phyloP scores from a whole-genome alignment of 306 rosid species.

The Fragaria nilgerrensis region DNA sequence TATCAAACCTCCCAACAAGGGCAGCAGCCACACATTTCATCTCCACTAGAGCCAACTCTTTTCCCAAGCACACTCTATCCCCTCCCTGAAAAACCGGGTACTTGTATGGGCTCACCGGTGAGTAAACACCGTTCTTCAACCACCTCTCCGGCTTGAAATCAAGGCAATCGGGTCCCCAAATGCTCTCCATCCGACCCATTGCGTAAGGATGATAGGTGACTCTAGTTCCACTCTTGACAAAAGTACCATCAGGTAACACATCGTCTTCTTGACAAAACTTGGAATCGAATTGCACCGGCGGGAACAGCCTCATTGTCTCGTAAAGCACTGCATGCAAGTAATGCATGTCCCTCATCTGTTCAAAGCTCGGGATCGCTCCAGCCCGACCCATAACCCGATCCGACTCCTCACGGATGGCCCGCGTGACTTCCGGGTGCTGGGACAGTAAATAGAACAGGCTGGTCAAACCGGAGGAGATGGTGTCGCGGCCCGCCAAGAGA shows the following conservation, averaged over 20 bases:
- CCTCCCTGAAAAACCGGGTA: conserved; percentile 92
- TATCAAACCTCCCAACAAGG: conserved; percentile 41
- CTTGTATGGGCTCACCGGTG: conserved; percentile 48
- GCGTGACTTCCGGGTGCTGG: conserved; percentile 39
- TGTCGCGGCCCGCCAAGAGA: conserved; percentile 84
- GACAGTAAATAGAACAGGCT: conserved; percentile 60
- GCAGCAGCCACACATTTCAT: conserved; percentile 47
- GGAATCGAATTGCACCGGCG: conserved; percentile 88
- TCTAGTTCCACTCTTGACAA: conserved; percentile 60
- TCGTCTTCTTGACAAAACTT: conserved; percentile 69
- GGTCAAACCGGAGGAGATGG: conserved; percentile 63
- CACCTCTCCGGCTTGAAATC: conserved; percentile 78
- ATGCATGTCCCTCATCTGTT: conserved; percentile 54
- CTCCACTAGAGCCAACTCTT: conserved; percentile 69
- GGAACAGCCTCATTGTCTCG: conserved; percentile 81
- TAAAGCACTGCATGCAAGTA: conserved; percentile 62
- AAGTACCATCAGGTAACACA: conserved; percentile 76
- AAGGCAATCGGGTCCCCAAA: conserved; percentile 74
- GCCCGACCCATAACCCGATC: conserved; percentile 40
- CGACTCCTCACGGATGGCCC: conserved; percentile 46
- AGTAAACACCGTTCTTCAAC: conserved; percentile 49
- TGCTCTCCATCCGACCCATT: conserved; percentile 84
- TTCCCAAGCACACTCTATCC: conserved; percentile 78
- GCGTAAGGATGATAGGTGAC: conserved; percentile 90
- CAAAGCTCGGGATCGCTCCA: conserved; percentile 24